Conservation (phyloP, 768 basidiomycete species). For the Sistotremastrum suecicum region DNA sequence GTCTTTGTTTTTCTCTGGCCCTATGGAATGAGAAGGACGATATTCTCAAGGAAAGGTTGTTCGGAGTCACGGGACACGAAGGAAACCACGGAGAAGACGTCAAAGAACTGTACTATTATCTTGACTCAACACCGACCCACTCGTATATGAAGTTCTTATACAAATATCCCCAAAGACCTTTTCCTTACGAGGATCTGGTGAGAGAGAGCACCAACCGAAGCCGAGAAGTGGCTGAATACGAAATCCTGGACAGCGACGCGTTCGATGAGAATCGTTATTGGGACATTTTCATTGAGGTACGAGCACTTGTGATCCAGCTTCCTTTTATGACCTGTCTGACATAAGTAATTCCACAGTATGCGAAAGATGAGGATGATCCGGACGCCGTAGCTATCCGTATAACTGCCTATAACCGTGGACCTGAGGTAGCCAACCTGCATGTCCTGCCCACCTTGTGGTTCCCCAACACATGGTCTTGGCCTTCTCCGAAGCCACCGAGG, state of each 20-base stretch:
- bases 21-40: conserved; percentile 93
- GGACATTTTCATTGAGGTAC: conserved; percentile 95
- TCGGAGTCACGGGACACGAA: conserved; percentile 92
- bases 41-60: conserved; percentile 93
- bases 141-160: conserved; percentile 99
- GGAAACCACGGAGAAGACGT: conserved; percentile 99
- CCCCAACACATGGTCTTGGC: conserved; percentile 98
- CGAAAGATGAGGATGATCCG: conserved; percentile 88
- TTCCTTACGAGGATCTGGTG: conserved; percentile 90
- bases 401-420: conserved; percentile 92
- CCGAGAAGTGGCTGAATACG: conserved; percentile 82
- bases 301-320: conserved; percentile 12
- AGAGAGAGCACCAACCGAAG: conserved; percentile 68
- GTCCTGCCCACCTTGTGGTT: conserved; percentile 95
- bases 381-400: conserved; percentile 87
- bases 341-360: conserved; percentile 46
- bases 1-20: conserved; percentile 78
- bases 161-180: conserved; percentile 91
- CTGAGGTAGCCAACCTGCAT: conserved; percentile 87
- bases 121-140: conserved; percentile 96
- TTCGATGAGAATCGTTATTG: conserved; percentile 94
- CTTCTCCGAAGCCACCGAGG: conserved; percentile 41
- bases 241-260: conserved; percentile 82
- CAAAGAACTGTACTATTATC: conserved; percentile 97
- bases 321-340: conserved; percentile 2